phyloP scores from a whole-genome alignment of 129 eudicot genomes.

The Escallonia rubra region DNA sequence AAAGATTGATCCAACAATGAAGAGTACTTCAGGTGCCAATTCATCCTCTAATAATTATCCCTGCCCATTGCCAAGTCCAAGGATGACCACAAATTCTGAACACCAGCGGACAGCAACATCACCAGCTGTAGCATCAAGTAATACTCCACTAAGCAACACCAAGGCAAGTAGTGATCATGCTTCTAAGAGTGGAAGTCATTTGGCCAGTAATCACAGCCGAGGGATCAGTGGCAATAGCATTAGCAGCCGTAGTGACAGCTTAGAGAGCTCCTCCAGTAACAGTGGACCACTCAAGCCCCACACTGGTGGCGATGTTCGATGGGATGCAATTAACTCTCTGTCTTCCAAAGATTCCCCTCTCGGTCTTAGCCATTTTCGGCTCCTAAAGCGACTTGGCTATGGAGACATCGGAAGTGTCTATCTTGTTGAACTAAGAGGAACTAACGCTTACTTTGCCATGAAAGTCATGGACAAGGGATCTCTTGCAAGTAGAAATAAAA shows the following conservation, averaged over 20 bases:
- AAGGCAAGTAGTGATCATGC: conserved; percentile 10
- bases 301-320: conserved; percentile 67
- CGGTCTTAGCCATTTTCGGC: conserved; percentile 58
- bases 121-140: neutral
- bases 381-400: conserved; percentile 63
- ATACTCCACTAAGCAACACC: conserved; percentile 6
- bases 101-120: conserved; percentile 6
- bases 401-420: conserved; percentile 87
- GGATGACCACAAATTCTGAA: conserved; percentile 10
- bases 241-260: conserved; percentile 32
- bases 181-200: conserved; percentile 15
- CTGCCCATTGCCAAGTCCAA: conserved; percentile 17
- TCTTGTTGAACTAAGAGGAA: conserved; percentile 62
- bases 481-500: conserved; percentile 65
- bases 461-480: conserved; percentile 81
- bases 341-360: conserved; percentile 43
- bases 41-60: neutral
- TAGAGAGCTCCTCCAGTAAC: conserved; percentile 15
- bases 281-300: conserved; percentile 47
- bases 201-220: neutral
- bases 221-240: neutral
- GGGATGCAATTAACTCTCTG: conserved; percentile 60
- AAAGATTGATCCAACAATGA: conserved; percentile 12
- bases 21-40: neutral
- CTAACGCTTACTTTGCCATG: conserved; percentile 63